Evolutionary conservation across 2,329 filamentous ascomycete species (phyloP), one percentile per base, ranked within the genome.

Genomic region (Lachnellula suecica): DNA sequence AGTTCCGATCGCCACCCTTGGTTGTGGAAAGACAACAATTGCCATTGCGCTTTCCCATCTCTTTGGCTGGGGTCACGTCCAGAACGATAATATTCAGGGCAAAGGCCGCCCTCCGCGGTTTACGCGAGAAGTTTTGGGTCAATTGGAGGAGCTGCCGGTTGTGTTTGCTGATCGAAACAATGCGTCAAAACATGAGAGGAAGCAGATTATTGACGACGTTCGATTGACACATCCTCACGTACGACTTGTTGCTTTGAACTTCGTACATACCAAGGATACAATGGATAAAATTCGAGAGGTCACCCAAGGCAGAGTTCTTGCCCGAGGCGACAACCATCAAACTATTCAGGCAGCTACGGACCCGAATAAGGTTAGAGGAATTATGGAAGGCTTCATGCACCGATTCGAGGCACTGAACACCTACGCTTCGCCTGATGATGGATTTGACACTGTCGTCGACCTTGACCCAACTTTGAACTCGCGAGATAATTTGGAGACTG

Each of bases 81-180:
- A 99, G 67, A 99, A 99, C 68, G 94, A 99, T 73, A 96, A 99
- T 67, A 94, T 99, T 54, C 84, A 84, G 47, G 90, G 85, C 57
- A 87, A 88, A 68, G 81, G 80, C 50, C 88, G 93, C 31, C 88
- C 91, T 3, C 83, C 87, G 57, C 81, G 83, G 49, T 97, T 99
- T 68, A 88, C 87, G 0, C 79, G 84, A 46, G 82, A 83, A 31
- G 78, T 95, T 35, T 78, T 87, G 47, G 79, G 84, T 22, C 71
- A 83, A 49, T 77, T 97, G 27, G 73, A 81, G 20, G 74, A 79
- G 0, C 76, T 84, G 42, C 79, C 84, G 0, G 93, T 85, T 1
- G 91, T 96, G 49, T 84, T 96, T 64, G 91, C 94, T 2, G 94
- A 99, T 70, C 83, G 94, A 19, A 99, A 99, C 71, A 99, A 97